Percentiles rank a stretch among this genome's conserved stretches.
Evolutionary conservation across 2,329 filamentous ascomycete genomes (phyloP).

Genomic region (Pyricularia pennisetigena): DNA sequence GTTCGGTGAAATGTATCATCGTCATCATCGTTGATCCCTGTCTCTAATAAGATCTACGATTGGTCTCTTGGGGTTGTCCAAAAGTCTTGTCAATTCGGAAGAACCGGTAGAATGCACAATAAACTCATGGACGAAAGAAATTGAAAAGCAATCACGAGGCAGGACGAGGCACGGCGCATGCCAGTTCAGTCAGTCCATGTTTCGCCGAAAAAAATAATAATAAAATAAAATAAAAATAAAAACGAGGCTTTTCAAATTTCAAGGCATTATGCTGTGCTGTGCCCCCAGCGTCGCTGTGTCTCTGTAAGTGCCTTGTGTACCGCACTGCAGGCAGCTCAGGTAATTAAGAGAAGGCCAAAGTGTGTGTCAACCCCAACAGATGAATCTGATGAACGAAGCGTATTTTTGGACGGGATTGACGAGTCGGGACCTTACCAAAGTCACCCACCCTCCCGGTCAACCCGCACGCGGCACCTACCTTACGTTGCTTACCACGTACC

Average conservation of each 20-base stretch:
- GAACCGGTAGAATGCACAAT: neutral
- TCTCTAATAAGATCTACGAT: neutral
- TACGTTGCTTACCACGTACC: neutral
- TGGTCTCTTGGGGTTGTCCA: neutral
- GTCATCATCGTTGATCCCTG: neutral
- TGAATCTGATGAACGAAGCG: neutral
- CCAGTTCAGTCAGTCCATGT: neutral
- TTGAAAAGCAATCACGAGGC: neutral
- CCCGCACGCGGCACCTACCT: neutral
- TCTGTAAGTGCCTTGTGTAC: neutral
- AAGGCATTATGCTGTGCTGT: neutral
- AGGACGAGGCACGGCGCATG: neutral
- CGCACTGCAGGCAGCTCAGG: neutral
- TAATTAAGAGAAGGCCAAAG: neutral
- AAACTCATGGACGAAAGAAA: neutral
- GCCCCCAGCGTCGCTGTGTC: neutral
- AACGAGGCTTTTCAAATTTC: neutral
- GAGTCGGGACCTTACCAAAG: neutral
- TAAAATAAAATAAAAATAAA: too few relatives aligned
- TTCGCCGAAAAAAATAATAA: neutral
- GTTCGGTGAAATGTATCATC: too few relatives aligned
- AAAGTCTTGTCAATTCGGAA: neutral
- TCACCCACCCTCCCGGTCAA: neutral
- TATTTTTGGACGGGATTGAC: neutral
- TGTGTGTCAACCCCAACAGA: neutral